These are phyloP conservation scores for Glycine soja DNA, from an alignment of 306 rosid species.

Conservation along the genomic window DNA sequence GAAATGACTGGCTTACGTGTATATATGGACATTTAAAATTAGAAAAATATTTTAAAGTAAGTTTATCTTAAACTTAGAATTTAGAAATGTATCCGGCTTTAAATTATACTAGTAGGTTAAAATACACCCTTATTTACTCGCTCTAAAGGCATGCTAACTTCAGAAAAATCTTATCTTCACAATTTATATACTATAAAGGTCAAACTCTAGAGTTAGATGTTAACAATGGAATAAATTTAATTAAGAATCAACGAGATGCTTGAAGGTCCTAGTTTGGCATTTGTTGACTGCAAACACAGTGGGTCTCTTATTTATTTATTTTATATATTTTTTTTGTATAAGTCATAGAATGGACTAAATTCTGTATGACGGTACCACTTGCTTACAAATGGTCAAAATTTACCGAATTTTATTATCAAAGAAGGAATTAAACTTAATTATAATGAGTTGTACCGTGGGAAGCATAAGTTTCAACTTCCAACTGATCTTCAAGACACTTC, in stretches of 20 bases:
- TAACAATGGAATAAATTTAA: not conserved
- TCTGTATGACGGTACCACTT: not conserved
- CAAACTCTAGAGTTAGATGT: not conserved
- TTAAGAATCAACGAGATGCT: constrained; percentile 4
- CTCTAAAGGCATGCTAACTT: not conserved
- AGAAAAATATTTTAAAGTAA: not conserved
- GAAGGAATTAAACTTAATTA: not conserved
- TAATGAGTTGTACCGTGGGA: not conserved
- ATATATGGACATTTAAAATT: not conserved
- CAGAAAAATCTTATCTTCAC: not conserved
- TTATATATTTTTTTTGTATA: not conserved
- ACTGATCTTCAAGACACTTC: no score
- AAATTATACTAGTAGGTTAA: not conserved
- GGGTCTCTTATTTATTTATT: not conserved
- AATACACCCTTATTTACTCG: not conserved
- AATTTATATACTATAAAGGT: constrained; percentile 6
- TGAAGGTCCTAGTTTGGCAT: constrained; percentile 2
- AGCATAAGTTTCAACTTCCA: not conserved
- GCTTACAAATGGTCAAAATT: constrained; percentile 4
- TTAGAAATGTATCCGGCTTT: not conserved
- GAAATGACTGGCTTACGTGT: no score
- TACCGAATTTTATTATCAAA: not conserved
- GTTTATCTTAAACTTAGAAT: not conserved
- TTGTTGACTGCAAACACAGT: not conserved
- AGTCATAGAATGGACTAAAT: not conserved